Base-by-base conservation (phyloP, 1,284 basidiomycete genomes). In the Termitomyces sp. region DNA sequence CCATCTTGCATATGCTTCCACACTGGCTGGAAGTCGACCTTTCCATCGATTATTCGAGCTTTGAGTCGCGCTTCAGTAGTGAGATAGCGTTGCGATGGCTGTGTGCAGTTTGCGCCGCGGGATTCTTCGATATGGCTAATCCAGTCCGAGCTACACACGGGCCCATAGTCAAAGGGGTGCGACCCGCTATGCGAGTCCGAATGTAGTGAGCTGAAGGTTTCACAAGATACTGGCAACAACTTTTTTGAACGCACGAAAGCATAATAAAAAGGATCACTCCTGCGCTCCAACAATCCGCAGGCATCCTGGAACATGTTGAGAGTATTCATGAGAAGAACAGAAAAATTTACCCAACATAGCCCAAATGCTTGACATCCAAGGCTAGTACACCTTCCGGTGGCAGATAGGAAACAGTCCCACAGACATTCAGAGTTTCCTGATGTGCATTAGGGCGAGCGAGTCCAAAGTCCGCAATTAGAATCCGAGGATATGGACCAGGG, bases 401-500 rank as follows among this genome's bases (percentile, higher is more conserved):
- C n/a, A 93, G 74, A 68, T 93, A 93, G 2, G 86, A 84, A 28
- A 92, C 80, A 0, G 90, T 93, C 8, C 91, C 90, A 61, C 85
- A 89, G 38, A 90, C 88, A 61, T 87, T 89, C 62, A 90, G 77
- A 0, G 88, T 90, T 63, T 85, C 82, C 72, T 90, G 84, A 62
- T 85, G 83, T 1, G 88, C 82, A 61, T 82, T 83, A n/a, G 82
- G 80, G n/a, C 88, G 81, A 9, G 91, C 90, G 19, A 92, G 81
- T 5, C 92, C 92, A 65, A 94, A 93, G 68, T 94, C 92, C 15
- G 88, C 90, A 39, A 94, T 86, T 54, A 90, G 77, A 41, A 93
- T 82, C 40, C 86, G 84, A 45, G 92, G 92, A 66, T 90, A 94
- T 1, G 87, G 80, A 2, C 87, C 87, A 7, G 88, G 85, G 2